Evolutionary conservation across 495 filamentous ascomycete species (phyloP).

Genomic region (Lepidopterella palustris): DNA sequence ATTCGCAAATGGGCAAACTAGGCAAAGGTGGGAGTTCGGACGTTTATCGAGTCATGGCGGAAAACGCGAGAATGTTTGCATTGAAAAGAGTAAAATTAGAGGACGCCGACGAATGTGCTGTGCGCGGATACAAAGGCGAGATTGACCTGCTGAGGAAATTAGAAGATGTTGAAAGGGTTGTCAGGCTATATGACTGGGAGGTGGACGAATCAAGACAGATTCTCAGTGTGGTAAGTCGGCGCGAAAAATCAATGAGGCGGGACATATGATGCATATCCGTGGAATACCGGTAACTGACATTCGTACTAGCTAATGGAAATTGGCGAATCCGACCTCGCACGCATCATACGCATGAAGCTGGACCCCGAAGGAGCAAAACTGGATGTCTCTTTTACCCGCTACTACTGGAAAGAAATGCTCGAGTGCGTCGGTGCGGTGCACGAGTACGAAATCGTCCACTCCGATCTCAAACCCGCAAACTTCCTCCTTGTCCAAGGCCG

Average conservation of each 20-base stretch:
- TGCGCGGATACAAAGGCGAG: constrained; percentile 91
- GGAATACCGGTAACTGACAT: constrained; percentile 3
- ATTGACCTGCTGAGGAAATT: constrained; percentile 86
- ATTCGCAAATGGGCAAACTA: constrained; percentile 80
- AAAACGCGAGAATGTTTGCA: constrained; percentile 90
- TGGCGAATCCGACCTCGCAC: constrained; percentile 90
- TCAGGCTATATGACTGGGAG: constrained; percentile 86
- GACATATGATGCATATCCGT: too few relatives aligned
- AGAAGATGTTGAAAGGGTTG: constrained; percentile 76
- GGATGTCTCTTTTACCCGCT: constrained; percentile 84
- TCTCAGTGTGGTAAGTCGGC: constrained; percentile 65
- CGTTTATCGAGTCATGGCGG: constrained; percentile 94
- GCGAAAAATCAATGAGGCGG: too few relatives aligned
- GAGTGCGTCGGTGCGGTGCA: constrained; percentile 90
- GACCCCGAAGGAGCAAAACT: constrained; percentile 61
- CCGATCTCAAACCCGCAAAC: constrained; percentile 89
- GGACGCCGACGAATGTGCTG: constrained; percentile 73
- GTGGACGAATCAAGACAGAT: constrained; percentile 82
- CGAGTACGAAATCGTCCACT: constrained; percentile 84
- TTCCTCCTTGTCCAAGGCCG: constrained; percentile 44
- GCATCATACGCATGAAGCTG: constrained; percentile 66
- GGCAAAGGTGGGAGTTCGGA: constrained; percentile 87
- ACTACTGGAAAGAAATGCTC: constrained; percentile 99
- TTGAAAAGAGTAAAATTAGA: constrained; percentile 89
- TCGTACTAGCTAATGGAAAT: constrained; percentile 78